Percentiles rank a stretch among this genome's conserved stretches.
Conservation (phyloP, 495 filamentous ascomycete species). For the Choiromyces venosus region DNA sequence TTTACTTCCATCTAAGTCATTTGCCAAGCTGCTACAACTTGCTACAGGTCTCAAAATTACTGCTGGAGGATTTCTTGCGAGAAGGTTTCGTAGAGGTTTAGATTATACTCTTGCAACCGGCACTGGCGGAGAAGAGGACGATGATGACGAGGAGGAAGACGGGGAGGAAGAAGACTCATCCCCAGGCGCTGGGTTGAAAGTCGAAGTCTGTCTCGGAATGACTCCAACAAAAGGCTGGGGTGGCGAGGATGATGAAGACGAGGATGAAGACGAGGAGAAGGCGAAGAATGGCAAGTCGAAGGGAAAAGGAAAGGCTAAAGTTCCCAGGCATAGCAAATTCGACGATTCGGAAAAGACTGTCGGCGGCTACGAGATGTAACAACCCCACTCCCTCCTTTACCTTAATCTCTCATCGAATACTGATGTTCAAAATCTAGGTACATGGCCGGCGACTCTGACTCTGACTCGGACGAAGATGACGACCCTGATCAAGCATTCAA, state of each 20-base stretch:
- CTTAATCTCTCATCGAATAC: background rate
- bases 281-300: constrained; percentile 43
- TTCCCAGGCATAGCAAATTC: constrained; percentile 39
- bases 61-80: constrained; percentile 63
- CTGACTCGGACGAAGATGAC: constrained; percentile 20
- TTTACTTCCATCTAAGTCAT: constrained; percentile 76
- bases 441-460: constrained; percentile 37
- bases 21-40: constrained; percentile 79
- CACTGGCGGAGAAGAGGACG: constrained; percentile 38
- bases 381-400: background rate
- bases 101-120: constrained; percentile 91
- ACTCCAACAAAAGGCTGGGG: constrained; percentile 82
- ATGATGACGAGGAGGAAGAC: constrained; percentile 27
- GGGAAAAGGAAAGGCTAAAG: constrained; percentile 38
- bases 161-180: constrained; percentile 19
- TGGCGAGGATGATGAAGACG: constrained; percentile 57
- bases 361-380: constrained; percentile 41
- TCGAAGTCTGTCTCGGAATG: constrained; percentile 81
- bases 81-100: constrained; percentile 75
- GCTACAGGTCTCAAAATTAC: constrained; percentile 66
- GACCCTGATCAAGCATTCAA: constrained; percentile 21
- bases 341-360: constrained; percentile 39
- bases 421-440: constrained; percentile 21
- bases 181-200: constrained; percentile 65
- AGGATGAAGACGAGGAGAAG: constrained; percentile 47